Conservation (phyloP, 108 stramenopile genomes). For the Craspedostauros australis region DNA sequence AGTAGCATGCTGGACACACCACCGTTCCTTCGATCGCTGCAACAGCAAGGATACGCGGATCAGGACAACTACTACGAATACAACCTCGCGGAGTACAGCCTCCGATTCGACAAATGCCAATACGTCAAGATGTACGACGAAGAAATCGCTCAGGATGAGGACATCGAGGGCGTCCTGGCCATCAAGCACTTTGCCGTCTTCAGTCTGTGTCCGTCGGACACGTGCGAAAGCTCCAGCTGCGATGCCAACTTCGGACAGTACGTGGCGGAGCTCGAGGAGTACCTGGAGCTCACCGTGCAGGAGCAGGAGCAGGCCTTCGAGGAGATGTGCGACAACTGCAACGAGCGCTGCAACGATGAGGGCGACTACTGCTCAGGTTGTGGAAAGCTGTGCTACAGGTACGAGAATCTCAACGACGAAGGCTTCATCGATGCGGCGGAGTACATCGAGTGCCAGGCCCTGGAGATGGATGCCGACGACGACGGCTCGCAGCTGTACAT, state of each 20-base stretch:
- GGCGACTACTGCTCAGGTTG: conserved; percentile 18
- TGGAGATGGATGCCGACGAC: conserved; percentile 28
- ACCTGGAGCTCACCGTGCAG: conserved; percentile 45
- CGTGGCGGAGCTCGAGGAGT: conserved; percentile 53
- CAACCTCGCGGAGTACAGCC: conserved; percentile 43
- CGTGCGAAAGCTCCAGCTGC: conserved; percentile 26
- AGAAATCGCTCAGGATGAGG: conserved; percentile 39
- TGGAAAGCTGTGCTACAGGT: conserved; percentile 17
- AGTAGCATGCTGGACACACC: no score
- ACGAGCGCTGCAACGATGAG: conserved; percentile 45
- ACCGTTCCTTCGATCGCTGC: no score
- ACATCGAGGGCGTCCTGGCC: conserved; percentile 35
- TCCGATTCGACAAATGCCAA: conserved; percentile 76
- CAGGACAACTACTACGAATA: conserved; percentile 22
- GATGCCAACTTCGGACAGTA: conserved; percentile 60
- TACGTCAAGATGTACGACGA: conserved; percentile 59
- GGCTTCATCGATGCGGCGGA: conserved; percentile 69
- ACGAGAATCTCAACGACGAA: conserved; percentile 46
- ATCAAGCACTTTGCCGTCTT: conserved; percentile 68
- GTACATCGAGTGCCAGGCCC: conserved; percentile 48
- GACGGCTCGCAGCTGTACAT: conserved; percentile 46
- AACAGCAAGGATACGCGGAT: no score
- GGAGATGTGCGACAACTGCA: conserved; percentile 56
- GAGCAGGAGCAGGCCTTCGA: conserved; percentile 48
- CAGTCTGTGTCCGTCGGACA: conserved; percentile 53